Conservation (phyloP, 2,329 filamentous ascomycete species). For the Magnaporthales sp. region DNA sequence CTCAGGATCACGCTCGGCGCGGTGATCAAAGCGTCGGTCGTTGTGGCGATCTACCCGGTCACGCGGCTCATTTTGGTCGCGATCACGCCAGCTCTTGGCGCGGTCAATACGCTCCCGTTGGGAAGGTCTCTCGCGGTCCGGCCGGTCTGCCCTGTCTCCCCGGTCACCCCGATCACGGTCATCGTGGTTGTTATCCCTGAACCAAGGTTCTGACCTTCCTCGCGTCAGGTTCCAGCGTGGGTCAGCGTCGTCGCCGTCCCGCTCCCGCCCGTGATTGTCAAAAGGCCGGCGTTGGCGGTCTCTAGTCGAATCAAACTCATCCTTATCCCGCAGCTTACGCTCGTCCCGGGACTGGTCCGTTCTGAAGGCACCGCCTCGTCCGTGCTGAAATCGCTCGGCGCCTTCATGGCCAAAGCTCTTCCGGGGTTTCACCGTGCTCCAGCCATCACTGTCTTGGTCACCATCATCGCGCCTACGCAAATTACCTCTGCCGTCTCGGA, state of each 20-base stretch:
- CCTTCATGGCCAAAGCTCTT: constrained; percentile 68
- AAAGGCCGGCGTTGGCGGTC: constrained; percentile 20
- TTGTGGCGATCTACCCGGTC: constrained; percentile 42
- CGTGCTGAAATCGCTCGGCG: constrained; percentile 62
- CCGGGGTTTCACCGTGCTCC: constrained; percentile 65
- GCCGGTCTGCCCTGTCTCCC: constrained; percentile 18
- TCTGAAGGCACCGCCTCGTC: constrained; percentile 26
- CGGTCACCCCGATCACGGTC: constrained; percentile 4
- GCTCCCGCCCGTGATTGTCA: constrained; percentile 29
- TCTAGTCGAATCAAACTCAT: constrained; percentile 24
- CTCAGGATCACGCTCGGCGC: constrained; percentile 74
- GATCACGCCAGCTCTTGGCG: constrained; percentile 53
- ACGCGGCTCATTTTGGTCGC: constrained; percentile 30
- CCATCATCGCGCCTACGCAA: constrained; percentile 45
- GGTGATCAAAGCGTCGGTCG: constrained; percentile 45
- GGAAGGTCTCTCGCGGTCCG: constrained; percentile 27
- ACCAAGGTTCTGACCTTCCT: constrained; percentile 68
- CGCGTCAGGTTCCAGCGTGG: constrained; percentile 56
- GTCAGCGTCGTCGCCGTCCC: constrained; percentile 42
- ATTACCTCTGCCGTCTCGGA: constrained; percentile 36
- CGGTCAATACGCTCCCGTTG: constrained; percentile 47
- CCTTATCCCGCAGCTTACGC: constrained; percentile 37
- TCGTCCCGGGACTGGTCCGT: constrained; percentile 32
- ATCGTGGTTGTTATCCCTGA: constrained; percentile 17
- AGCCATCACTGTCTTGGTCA: constrained; percentile 60